These are phyloP conservation scores for Diddensiella transvaalensis DNA, from an alignment of 805 yeast species.

Conservation along the genomic window DNA sequence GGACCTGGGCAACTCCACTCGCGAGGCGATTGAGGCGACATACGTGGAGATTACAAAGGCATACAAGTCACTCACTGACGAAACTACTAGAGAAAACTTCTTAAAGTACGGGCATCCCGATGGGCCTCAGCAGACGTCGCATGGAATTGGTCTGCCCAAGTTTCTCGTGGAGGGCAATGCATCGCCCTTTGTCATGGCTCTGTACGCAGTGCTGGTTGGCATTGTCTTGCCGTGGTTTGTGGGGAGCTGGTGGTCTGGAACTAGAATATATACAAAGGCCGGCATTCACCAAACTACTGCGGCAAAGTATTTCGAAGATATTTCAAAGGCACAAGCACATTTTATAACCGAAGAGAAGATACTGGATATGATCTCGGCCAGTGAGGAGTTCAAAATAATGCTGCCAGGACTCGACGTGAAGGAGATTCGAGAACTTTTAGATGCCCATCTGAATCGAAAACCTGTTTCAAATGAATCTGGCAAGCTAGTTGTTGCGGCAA, in stretches of 20 bases:
- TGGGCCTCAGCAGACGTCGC: slow-evolving; percentile 86
- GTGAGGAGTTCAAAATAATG: slow-evolving; percentile 57
- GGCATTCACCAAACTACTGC: slow-evolving; percentile 88
- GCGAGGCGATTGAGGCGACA: slow-evolving; percentile 65
- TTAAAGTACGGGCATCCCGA: slow-evolving; percentile 94
- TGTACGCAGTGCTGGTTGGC: slow-evolving; percentile 72
- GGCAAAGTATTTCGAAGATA: slow-evolving; percentile 60
- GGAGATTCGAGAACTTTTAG: slow-evolving; percentile 49
- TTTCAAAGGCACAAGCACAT: slow-evolving; percentile 57
- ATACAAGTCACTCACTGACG: slow-evolving; percentile 92
- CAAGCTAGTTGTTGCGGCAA: slow-evolving; percentile 53
- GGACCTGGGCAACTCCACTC: slow-evolving; percentile 49
- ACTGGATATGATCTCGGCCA: slow-evolving; percentile 53
- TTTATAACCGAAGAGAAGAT: slow-evolving; percentile 56
- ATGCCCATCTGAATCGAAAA: slow-evolving; percentile 57
- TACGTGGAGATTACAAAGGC: slow-evolving; percentile 86
- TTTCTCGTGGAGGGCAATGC: slow-evolving; percentile 81
- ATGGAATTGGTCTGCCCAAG: slow-evolving; percentile 94
- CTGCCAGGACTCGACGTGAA: slow-evolving; percentile 42
- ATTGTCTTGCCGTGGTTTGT: slow-evolving; percentile 76
- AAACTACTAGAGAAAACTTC: slow-evolving; percentile 73
- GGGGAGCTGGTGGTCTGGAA: slow-evolving; percentile 85
- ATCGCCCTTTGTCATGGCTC: slow-evolving; percentile 59
- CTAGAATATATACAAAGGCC: slow-evolving; percentile 72
- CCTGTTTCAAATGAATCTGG: slow-evolving; percentile 29